Percentiles rank a stretch among this genome's conserved stretches.
Conservation (phyloP, 768 basidiomycete genomes). For the Thelephora aurantiotincta region DNA sequence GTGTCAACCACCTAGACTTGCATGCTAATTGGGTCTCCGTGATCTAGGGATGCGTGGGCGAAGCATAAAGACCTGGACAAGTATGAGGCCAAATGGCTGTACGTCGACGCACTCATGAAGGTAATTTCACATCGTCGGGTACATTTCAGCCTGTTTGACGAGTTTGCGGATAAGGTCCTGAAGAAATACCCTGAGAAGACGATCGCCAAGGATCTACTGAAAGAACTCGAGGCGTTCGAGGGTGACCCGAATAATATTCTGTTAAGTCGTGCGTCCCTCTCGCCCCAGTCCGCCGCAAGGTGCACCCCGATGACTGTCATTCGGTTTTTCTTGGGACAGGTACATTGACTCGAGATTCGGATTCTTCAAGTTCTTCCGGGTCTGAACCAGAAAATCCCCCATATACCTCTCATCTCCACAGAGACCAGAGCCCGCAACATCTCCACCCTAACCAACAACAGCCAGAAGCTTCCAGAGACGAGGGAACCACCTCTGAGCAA, state of each 20-base stretch:
- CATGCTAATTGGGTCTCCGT: conserved; percentile 5
- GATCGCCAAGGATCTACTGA: conserved; percentile 55
- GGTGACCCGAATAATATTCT: conserved; percentile 51
- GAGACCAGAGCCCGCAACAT: not conserved
- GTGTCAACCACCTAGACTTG: conserved; percentile 4
- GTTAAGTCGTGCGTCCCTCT: conserved; percentile 39
- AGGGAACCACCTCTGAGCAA: conserved; percentile 14
- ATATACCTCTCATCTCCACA: conserved; percentile 3
- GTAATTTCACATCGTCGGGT: conserved; percentile 21
- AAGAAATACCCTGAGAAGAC: conserved; percentile 78
- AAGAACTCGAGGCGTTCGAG: conserved; percentile 67
- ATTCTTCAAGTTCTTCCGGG: conserved; percentile 50
- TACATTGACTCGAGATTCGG: conserved; percentile 35
- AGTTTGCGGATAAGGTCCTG: conserved; percentile 36
- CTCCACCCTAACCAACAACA: conserved; percentile 8
- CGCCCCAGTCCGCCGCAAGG: not conserved
- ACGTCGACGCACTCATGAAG: conserved; percentile 80
- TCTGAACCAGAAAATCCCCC: conserved; percentile 21
- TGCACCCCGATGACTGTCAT: not conserved
- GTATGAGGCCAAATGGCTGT: conserved; percentile 76
- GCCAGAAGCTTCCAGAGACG: conserved; percentile 8
- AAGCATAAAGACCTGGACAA: conserved; percentile 75
- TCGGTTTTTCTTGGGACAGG: conserved; percentile 8
- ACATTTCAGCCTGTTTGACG: not conserved
- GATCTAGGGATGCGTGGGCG: conserved; percentile 81